phyloP scores from a whole-genome alignment of 441 rosid genomes.

The Aquilaria agallochum region DNA sequence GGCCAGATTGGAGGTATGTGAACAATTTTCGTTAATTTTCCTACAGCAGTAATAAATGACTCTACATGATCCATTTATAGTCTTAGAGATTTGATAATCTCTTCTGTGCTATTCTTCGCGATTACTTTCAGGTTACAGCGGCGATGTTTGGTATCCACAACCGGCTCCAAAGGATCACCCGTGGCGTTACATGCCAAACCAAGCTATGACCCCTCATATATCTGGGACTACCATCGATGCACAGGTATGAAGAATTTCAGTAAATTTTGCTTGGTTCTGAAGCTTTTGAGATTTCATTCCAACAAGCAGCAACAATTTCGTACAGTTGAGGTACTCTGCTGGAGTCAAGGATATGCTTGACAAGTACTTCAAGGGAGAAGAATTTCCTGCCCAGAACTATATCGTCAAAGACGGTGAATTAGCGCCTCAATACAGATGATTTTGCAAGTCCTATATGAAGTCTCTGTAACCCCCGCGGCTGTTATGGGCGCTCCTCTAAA shows the following conservation, averaged over 20 bases:
- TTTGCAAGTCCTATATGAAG: background rate
- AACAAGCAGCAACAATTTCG: slow-evolving; percentile 3
- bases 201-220: slow-evolving; percentile 96
- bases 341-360: slow-evolving; percentile 93
- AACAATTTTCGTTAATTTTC: background rate
- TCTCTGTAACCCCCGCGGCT: background rate
- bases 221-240: slow-evolving; percentile 96
- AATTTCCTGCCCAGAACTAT: slow-evolving; percentile 71
- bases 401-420: slow-evolving; percentile 82
- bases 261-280: background rate
- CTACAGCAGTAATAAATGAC: background rate
- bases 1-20: slow-evolving; percentile 81
- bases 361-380: slow-evolving; percentile 86
- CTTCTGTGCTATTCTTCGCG: no score
- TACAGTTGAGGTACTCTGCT: slow-evolving; percentile 83
- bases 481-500: background rate
- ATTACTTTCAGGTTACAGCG: slow-evolving; percentile 68
- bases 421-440: slow-evolving; percentile 75
- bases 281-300: background rate
- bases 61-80: background rate
- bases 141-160: slow-evolving; percentile 97
- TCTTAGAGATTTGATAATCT: no score
- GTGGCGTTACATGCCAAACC: slow-evolving; percentile 98
- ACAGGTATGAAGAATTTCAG: slow-evolving; percentile 43
- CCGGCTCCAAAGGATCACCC: slow-evolving; percentile 98